Evolutionary conservation across 2,329 filamentous ascomycete species (phyloP).

Genomic region (Pseudogymnoascus sp.): DNA sequence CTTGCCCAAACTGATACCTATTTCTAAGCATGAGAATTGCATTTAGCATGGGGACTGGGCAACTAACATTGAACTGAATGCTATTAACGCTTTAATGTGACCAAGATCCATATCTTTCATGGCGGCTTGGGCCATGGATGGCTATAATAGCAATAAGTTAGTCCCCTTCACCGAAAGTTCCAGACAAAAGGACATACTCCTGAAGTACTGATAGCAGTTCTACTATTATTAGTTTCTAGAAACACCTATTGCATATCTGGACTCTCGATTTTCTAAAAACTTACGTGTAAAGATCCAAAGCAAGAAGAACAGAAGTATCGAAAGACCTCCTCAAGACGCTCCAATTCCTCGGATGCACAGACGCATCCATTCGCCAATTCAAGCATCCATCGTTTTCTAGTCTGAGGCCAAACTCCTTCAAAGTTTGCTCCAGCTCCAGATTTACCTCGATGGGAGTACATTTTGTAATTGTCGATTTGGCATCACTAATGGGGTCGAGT

Average conservation of each 20-base stretch:
- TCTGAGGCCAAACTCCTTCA: not conserved
- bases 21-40: not conserved
- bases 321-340: slow-evolving; percentile 17
- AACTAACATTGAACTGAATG: slow-evolving; percentile 15
- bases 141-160: slow-evolving; percentile 12
- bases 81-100: slow-evolving; percentile 18
- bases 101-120: slow-evolving; percentile 17
- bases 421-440: not conserved
- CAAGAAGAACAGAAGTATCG: slow-evolving; percentile 15
- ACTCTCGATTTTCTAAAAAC: not conserved
- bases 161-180: not conserved
- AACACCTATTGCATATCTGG: not conserved
- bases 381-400: not conserved
- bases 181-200: slow-evolving; percentile 12
- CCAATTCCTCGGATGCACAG: slow-evolving; percentile 19
- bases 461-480: not conserved
- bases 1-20: slow-evolving; percentile 33
- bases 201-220: slow-evolving; percentile 19
- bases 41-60: slow-evolving; percentile 13
- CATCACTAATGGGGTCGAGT: not conserved
- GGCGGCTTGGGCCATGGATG: slow-evolving; percentile 18
- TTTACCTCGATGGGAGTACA: not conserved
- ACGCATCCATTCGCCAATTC: slow-evolving; percentile 1
- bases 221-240: not conserved
- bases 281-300: slow-evolving; percentile 23